phyloP scores from a whole-genome alignment of 768 basidiomycete species.

The Cystofilobasidium ferigula region DNA sequence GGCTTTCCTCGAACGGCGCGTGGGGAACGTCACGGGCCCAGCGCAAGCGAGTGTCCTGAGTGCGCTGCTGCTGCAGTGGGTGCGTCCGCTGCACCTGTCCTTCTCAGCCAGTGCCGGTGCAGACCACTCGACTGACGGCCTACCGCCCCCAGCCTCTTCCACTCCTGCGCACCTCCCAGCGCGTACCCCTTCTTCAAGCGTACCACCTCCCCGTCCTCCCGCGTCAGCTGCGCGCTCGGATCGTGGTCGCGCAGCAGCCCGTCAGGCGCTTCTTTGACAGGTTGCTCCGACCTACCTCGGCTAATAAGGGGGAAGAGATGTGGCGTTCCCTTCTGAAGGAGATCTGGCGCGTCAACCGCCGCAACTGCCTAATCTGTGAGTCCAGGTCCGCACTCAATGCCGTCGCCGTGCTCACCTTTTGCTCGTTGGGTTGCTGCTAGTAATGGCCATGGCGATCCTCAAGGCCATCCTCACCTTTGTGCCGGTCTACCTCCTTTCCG shows the following conservation, averaged over 20 bases:
- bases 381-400: not conserved
- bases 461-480: slow-evolving; percentile 21
- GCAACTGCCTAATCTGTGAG: not conserved
- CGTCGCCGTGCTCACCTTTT: not conserved
- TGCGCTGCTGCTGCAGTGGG: slow-evolving; percentile 11
- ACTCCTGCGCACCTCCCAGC: not conserved
- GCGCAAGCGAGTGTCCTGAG: not conserved
- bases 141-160: slow-evolving; percentile 12
- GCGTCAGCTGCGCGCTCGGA: not conserved
- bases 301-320: not conserved
- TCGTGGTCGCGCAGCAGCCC: not conserved
- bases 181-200: not conserved
- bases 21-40: not conserved
- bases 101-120: not conserved
- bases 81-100: not conserved
- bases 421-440: not conserved
- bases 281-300: not conserved
- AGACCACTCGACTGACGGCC: not conserved
- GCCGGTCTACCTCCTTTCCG: slow-evolving; percentile 13
- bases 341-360: slow-evolving; percentile 12
- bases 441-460: slow-evolving; percentile 4
- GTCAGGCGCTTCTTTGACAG: not conserved
- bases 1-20: too few relatives aligned
- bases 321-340: not conserved
- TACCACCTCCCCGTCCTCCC: slow-evolving; percentile 11